Conservation (phyloP, 768 basidiomycete genomes). For the Suillus subluteus region DNA sequence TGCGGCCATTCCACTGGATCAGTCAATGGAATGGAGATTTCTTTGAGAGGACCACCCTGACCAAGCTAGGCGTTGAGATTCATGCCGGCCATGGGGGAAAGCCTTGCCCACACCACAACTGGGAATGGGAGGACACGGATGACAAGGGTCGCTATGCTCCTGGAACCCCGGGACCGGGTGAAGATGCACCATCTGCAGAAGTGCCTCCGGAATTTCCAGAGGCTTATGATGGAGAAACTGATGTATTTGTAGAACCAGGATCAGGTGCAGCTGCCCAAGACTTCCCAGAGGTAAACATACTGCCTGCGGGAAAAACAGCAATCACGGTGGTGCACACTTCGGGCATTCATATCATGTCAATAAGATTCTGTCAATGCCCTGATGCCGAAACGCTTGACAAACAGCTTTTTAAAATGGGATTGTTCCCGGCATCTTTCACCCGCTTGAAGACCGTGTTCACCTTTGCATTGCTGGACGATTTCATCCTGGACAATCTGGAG, state of each 20-base stretch:
- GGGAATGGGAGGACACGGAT: neutral
- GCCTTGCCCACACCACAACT: neutral
- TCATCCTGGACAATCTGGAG: conserved; percentile 4
- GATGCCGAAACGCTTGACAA: neutral
- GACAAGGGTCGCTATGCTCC: neutral
- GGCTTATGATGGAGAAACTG: too few species aligned
- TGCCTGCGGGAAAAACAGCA: neutral
- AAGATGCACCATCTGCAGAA: too few species aligned
- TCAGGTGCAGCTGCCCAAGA: too few species aligned
- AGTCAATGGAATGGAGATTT: neutral
- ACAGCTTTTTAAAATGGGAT: neutral
- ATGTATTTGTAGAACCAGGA: too few species aligned
- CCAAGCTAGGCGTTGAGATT: neutral
- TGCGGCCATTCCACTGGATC: neutral
- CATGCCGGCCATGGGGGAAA: neutral
- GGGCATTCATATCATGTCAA: neutral
- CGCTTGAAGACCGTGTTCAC: neutral
- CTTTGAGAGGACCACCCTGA: neutral
- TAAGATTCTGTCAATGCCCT: neutral
- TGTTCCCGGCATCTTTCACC: neutral
- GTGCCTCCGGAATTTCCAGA: too few species aligned
- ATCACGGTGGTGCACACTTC: neutral
- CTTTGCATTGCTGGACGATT: conserved; percentile 8
- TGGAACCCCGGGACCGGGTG: too few species aligned
- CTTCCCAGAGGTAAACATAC: too few species aligned